A percentile compares a stretch with the other conserved stretches of the same genome.
phyloP scores from a whole-genome alignment of 305 asterid genomes.

The Salvia sclarea region DNA sequence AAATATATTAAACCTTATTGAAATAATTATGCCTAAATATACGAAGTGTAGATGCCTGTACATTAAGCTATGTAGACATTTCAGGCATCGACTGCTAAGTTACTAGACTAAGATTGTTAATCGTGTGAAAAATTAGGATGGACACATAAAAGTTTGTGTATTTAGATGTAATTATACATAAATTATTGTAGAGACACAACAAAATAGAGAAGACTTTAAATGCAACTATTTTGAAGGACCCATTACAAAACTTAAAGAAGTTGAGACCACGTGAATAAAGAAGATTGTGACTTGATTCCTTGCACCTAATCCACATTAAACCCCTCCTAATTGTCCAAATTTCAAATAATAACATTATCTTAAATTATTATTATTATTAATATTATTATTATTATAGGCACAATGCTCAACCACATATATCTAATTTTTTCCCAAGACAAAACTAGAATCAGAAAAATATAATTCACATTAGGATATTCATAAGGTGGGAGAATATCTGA shows the following conservation, averaged over 20 bases:
- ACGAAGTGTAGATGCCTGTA: too few relatives aligned
- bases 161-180: too few relatives aligned
- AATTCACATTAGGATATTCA: conserved; percentile 51
- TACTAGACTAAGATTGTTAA: too few relatives aligned
- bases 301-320: conserved; percentile 41
- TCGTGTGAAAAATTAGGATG: too few relatives aligned
- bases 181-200: too few relatives aligned
- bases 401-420: conserved; percentile 35
- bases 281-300: conserved; percentile 37
- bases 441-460: conserved; percentile 26
- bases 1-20: too few relatives aligned
- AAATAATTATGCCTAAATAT: too few relatives aligned
- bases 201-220: conserved; percentile 23
- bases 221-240: conserved; percentile 28
- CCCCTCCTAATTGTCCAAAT: conserved; percentile 35
- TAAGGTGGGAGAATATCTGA: conserved; percentile 35
- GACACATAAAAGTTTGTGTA: too few relatives aligned
- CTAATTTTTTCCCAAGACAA: conserved; percentile 11
- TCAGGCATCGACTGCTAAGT: too few relatives aligned
- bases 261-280: conserved; percentile 54
- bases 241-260: conserved; percentile 31
- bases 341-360: conserved; percentile 14
- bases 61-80: too few relatives aligned
- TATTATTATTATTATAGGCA: conserved; percentile 17
- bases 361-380: neutral